phyloP scores from a whole-genome alignment of 78 protist genomes.

The Anaeramoeba flamelloides region DNA sequence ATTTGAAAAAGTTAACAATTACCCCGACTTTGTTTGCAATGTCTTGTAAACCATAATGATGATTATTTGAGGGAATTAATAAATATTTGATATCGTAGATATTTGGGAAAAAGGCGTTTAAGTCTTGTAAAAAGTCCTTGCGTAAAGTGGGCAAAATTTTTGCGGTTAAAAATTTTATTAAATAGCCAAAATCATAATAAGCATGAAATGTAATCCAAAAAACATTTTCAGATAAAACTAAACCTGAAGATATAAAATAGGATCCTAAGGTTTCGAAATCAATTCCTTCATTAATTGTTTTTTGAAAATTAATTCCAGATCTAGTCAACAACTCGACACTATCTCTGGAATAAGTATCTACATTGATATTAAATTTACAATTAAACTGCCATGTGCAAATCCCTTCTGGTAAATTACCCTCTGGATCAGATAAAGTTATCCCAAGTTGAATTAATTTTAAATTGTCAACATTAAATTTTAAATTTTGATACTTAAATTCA shows the following conservation, averaged over 20 bases:
- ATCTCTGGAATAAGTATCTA: conserved; percentile 79
- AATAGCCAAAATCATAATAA: conserved; percentile 60
- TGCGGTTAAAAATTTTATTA: conserved; percentile 53
- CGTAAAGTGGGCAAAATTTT: conserved; percentile 63
- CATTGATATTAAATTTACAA: conserved; percentile 55
- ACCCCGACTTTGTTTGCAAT: no score
- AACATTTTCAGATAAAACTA: conserved; percentile 18
- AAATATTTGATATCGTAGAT: conserved; percentile 82
- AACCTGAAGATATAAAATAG: conserved; percentile 51
- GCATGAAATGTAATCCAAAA: conserved; percentile 46
- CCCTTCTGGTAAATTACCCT: conserved; percentile 60
- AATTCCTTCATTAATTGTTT: conserved; percentile 49
- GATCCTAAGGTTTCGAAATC: conserved; percentile 60
- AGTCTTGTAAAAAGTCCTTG: conserved; percentile 44
- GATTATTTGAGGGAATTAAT: no score
- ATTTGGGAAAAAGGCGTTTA: conserved; percentile 56
- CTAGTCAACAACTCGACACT: conserved; percentile 71
- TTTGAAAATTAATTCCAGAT: conserved; percentile 81
- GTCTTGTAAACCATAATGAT: no score
- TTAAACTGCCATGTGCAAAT: conserved; percentile 92
- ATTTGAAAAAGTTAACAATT: no score
- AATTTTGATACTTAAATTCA: no score
- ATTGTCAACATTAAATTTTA: conserved; percentile 83
- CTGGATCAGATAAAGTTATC: conserved; percentile 63
- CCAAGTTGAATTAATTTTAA: conserved; percentile 91